Evolutionary conservation across 2,329 filamentous ascomycete genomes (phyloP).

Genomic region (Lasiodiplodia citricola): DNA sequence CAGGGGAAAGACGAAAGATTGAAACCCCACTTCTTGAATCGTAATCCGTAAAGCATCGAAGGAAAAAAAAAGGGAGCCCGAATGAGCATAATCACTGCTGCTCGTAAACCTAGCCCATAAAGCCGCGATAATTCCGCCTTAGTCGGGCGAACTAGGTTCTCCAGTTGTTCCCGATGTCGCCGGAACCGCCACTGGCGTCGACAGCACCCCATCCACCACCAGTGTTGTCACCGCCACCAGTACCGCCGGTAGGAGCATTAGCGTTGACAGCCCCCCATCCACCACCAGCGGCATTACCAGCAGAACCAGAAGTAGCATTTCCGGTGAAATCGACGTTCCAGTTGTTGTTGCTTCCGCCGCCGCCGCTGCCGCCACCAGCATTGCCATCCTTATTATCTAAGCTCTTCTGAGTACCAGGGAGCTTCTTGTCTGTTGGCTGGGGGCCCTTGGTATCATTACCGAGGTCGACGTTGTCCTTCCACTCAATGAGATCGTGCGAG

Average conservation of each 20-base stretch:
- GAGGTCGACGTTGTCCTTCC: not conserved
- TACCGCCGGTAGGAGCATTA: not conserved
- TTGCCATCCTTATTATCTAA: not conserved
- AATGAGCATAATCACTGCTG: not conserved
- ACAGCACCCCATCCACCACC: not conserved
- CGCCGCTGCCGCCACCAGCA: not conserved
- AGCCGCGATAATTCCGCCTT: no score
- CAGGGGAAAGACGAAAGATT: not conserved
- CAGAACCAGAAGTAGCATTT: not conserved
- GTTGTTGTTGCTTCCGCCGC: not conserved
- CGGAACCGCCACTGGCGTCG: not conserved
- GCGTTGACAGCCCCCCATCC: not conserved
- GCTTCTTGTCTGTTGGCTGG: not conserved
- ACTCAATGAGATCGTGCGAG: not conserved
- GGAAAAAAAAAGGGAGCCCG: not conserved
- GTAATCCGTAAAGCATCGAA: not conserved
- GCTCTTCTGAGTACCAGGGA: not conserved
- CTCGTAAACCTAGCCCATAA: not conserved
- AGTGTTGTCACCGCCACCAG: no score
- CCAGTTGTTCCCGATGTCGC: not conserved
- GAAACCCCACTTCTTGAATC: not conserved
- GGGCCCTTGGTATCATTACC: not conserved
- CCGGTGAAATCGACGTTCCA: not conserved
- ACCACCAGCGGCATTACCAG: not conserved
- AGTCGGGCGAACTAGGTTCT: no score